Conservation (phyloP, 208 protist species). For the Leishmania amazonensis region DNA sequence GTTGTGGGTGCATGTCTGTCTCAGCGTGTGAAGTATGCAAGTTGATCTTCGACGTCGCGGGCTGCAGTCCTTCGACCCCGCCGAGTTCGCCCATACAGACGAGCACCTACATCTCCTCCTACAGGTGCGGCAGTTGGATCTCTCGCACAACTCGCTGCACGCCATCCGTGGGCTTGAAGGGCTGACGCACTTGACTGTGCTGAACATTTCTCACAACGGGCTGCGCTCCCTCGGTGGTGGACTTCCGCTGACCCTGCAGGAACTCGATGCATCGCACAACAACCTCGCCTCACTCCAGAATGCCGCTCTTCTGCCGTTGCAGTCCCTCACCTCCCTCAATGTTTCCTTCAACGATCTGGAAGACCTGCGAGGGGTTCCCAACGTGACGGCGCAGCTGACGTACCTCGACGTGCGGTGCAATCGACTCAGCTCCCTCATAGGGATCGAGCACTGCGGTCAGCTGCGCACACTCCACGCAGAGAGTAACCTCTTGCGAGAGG, state of each 20-base stretch:
- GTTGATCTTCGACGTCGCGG: conserved; percentile 56
- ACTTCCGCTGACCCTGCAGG: conserved; percentile 48
- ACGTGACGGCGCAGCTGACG: conserved; percentile 38
- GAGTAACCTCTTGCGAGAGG: conserved; percentile 64
- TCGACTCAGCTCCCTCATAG: conserved; percentile 41
- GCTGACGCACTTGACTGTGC: conserved; percentile 54
- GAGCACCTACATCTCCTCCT: conserved; percentile 35
- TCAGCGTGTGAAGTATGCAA: conserved; percentile 34
- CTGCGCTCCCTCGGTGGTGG: conserved; percentile 53
- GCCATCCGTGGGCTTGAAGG: conserved; percentile 53
- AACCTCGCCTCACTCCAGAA: conserved; percentile 52
- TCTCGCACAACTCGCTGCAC: conserved; percentile 75
- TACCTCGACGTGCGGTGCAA: conserved; percentile 70
- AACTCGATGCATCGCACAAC: conserved; percentile 82
- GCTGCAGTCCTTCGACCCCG: conserved; percentile 70
- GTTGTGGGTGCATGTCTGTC: background rate
- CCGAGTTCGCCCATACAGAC: conserved; percentile 52
- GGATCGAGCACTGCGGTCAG: conserved; percentile 55
- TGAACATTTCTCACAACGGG: conserved; percentile 79
- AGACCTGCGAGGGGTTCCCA: conserved; percentile 56
- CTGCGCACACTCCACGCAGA: conserved; percentile 55
- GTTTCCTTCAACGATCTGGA: conserved; percentile 78
- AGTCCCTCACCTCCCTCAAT: conserved; percentile 53
- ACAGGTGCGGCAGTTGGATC: conserved; percentile 47
- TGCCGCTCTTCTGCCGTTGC: conserved; percentile 54